A percentile compares a stretch with the other conserved stretches of the same genome.
These are phyloP conservation scores for Yamadazyma friedrichii DNA, from an alignment of 1,139 yeast genomes.

Conservation along the genomic window DNA sequence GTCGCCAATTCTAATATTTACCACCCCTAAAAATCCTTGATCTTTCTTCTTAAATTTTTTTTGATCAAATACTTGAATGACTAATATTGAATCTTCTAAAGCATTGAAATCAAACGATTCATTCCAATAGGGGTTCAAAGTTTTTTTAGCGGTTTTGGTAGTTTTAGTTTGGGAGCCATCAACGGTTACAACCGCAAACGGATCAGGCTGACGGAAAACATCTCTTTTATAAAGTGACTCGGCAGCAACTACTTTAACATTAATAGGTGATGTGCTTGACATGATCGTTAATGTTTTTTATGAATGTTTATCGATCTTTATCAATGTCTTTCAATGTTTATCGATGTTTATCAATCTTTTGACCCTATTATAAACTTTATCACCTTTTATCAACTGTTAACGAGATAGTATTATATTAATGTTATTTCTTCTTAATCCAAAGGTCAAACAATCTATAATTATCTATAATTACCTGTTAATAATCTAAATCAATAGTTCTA, in stretches of 20 bases:
- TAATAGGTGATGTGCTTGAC: constrained; percentile 37
- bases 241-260: constrained; percentile 88
- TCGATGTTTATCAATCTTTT: too few species aligned
- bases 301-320: too few species aligned
- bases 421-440: too few species aligned
- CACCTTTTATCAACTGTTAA: too few species aligned
- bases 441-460: too few species aligned
- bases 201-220: constrained; percentile 93
- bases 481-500: too few species aligned
- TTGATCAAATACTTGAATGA: constrained; percentile 94
- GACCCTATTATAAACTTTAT: too few species aligned
- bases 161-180: constrained; percentile 97
- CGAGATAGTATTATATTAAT: too few species aligned
- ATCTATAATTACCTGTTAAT: too few species aligned
- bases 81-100: constrained; percentile 80
- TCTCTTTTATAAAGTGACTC: constrained; percentile 95
- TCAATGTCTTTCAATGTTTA: too few species aligned
- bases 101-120: constrained; percentile 81
- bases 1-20: constrained; percentile 87
- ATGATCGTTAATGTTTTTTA: background rate
- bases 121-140: constrained; percentile 97
- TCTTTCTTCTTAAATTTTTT: constrained; percentile 97
- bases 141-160: constrained; percentile 89
- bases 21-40: constrained; percentile 97
- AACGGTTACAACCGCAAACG: constrained; percentile 94